Evolutionary conservation across 441 rosid species (phyloP), one percentile per base, ranked within the genome.

Genomic region (Croton setiger): DNA sequence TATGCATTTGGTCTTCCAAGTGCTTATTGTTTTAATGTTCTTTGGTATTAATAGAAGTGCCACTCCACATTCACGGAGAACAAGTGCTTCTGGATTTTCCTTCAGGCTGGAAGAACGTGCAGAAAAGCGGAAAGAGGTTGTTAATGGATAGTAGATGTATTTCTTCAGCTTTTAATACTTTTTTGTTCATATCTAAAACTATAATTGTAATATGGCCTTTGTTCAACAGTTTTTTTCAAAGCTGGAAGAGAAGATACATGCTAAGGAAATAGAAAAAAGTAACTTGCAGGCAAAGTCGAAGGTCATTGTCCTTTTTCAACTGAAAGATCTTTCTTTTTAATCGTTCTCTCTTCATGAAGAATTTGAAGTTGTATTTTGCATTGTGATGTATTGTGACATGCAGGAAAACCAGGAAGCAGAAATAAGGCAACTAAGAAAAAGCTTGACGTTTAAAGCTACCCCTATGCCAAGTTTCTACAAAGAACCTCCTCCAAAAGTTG

Each of bases 391-490:
- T 53, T 49, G 43, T 57, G 64, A 35, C 67, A 72, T 60, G 48
- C 81, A 95, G 99, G 98, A 95, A 85, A 84, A 85, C 75, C 99
- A 87, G 80, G 96, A 92, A 76, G 98, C 97, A 20, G 99, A 95
- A 84, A 84, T 95, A 72, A 89, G 82, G 84, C 81, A 78, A 85
- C 83, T 95, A 64, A 84, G 99, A 79, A 92, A 92, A 87, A 89
- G 89, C 78, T 86, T 95, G 84, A 80, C 82, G 74, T 95, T 95
- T 78, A 95, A 90, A 85, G 99, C 99, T 63, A 87, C 92, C 56
- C 98, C 98, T 8, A 87, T 95, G 98, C 98, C 99, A 11, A 89
- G 77, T 82, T 95, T 95, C 84, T 95, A 95, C 73, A 96, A 90
- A 79, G 98, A 92, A 70, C 98, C 99, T 83, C 79, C 86, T 66